These are phyloP conservation scores for Erigeron canadensis DNA, from an alignment of 129 eudicot genomes.

Conservation along the genomic window DNA sequence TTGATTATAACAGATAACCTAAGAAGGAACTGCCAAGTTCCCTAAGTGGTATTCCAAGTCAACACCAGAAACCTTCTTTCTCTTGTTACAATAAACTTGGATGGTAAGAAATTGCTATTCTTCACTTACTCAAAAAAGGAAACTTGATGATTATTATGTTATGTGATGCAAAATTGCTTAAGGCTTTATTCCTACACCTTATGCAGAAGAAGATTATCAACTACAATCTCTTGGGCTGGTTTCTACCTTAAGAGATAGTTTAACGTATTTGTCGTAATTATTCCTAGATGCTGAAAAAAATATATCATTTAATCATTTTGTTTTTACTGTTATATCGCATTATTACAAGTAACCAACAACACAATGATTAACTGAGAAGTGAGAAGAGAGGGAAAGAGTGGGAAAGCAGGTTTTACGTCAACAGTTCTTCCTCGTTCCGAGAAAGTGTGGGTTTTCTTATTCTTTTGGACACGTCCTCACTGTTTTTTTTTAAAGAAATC, in stretches of 20 bases:
- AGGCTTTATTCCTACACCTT: constrained; percentile 13
- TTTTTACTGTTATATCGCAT: neutral
- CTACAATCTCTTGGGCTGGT: neutral
- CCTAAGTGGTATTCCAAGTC: constrained; percentile 17
- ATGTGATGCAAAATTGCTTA: neutral
- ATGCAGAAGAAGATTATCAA: neutral
- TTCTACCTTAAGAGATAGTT: neutral
- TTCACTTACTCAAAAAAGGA: constrained; percentile 10
- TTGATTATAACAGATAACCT: constrained; percentile 31
- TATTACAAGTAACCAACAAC: constrained; percentile 2
- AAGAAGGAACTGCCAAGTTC: constrained; percentile 32
- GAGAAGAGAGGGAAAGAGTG: too few species aligned
- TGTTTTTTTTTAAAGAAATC: too few species aligned
- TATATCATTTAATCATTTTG: constrained; percentile 4
- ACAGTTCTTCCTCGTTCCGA: too few species aligned
- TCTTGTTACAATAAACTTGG: constrained; percentile 9
- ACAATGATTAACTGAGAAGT: neutral
- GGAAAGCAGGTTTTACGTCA: too few species aligned
- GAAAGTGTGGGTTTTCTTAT: too few species aligned
- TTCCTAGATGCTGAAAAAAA: constrained; percentile 15
- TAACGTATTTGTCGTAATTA: neutral
- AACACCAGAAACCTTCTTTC: constrained; percentile 13
- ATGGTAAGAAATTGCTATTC: neutral
- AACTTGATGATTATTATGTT: neutral
- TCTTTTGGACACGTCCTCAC: too few species aligned